Evolutionary conservation across 2,329 filamentous ascomycete genomes (phyloP), one percentile per base, ranked within the genome.

Genomic region (Clarireedia sp.): DNA sequence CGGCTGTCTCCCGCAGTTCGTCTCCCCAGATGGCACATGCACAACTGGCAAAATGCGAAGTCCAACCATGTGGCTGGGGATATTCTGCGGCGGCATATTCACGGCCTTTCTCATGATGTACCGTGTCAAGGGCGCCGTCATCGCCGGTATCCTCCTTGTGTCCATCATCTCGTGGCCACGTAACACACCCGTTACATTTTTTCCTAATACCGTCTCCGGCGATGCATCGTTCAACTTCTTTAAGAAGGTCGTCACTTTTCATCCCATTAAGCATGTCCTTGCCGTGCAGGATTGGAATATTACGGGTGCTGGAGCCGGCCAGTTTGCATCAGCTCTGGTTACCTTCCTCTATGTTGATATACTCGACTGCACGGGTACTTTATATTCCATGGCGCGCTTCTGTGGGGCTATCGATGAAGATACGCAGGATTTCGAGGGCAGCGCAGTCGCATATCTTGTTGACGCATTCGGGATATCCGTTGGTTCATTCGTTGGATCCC

Each of bases 301-400:
- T 23, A 73, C 77, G 8, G 89, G 60, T n/a, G 75, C 75, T 4
- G 83, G 89, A 56, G 83, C 86, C 10, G 82, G 82, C 3, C 85
- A 94, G 66, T 95, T 95, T 66, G 87, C 86, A 26, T 77, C 94
- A 49, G 90, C 90, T 0, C 82, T 95, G 60, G 85, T 95, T 69
- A 95, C 90, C 2, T 95, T 95, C 73, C 77, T 95, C 21, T 95
- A 95, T 66, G 89, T 95, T 61, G 90, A 95, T 66, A 92, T 95
- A 59, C 81, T 95, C 45, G 90, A 95, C 70, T 85, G 83, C 62
- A 95, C 90, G 0, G 90, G 89, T 63, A 95, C 89, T 1, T 74
- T 95, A 57, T 95, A 95, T 73, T 88, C 88, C 19, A 95, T 95
- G 89, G 90, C 90, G 17, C 84, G 86, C 29, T 94, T 92, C 70